These are phyloP conservation scores for Trypanosoma mega DNA, from an alignment of 208 protist genomes.

Conservation along the genomic window DNA sequence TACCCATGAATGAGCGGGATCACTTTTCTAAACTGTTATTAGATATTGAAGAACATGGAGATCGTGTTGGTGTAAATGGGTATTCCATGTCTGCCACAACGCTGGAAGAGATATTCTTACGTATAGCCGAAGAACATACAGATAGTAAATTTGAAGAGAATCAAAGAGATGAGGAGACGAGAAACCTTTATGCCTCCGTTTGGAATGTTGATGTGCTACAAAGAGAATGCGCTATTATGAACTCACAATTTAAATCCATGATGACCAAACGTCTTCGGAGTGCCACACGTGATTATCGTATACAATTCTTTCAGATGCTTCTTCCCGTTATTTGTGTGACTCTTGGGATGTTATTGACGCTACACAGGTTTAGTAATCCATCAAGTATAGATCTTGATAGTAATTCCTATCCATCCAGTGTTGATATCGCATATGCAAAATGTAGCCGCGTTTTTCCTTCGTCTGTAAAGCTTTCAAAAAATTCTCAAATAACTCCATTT, in stretches of 20 bases:
- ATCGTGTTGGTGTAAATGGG: constrained; percentile 4
- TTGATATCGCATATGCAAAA: too few relatives aligned
- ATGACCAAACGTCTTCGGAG: constrained; percentile 27
- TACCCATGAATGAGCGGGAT: constrained; percentile 6
- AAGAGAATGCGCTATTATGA: too few relatives aligned
- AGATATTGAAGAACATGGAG: constrained; percentile 2
- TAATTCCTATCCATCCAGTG: too few relatives aligned
- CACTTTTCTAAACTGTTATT: constrained; percentile 1
- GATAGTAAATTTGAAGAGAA: too few relatives aligned
- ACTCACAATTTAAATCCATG: constrained; percentile 17
- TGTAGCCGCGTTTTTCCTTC: too few relatives aligned
- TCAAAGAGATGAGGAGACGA: too few relatives aligned
- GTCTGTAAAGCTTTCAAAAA: too few relatives aligned
- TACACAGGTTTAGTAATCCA: constrained; percentile 30
- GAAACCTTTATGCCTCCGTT: too few relatives aligned
- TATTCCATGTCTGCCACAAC: constrained; percentile 28
- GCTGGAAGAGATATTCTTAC: constrained; percentile 80
- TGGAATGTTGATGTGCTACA: too few relatives aligned
- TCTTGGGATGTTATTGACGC: constrained; percentile 22
- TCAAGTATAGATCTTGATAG: constrained; percentile 23
- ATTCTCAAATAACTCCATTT: too few relatives aligned
- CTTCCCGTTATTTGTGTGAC: constrained; percentile 26
- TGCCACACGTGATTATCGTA: constrained; percentile 21
- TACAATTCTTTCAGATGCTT: constrained; percentile 24
- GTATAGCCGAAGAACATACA: constrained; percentile 15